phyloP scores from a whole-genome alignment of 164 flowering plant species.

The Macadamia integrifolia region DNA sequence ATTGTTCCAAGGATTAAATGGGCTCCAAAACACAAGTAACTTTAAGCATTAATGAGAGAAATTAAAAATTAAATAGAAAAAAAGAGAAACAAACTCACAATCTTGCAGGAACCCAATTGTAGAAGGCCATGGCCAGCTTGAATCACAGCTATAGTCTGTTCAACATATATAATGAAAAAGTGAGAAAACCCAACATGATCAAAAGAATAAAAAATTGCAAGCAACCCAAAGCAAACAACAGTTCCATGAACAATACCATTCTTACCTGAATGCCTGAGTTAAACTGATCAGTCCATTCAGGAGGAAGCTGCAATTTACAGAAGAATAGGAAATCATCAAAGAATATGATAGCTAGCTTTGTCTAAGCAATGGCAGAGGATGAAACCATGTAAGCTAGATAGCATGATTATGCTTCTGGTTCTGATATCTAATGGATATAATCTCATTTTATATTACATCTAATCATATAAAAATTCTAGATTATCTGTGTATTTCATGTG shows the following conservation, averaged over 20 bases:
- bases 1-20: slow-evolving; percentile 3
- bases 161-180: slow-evolving; percentile 8
- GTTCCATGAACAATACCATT: background rate
- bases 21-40: background rate
- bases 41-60: background rate
- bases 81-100: slow-evolving; percentile 56
- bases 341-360: background rate
- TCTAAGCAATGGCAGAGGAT: background rate
- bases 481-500: background rate
- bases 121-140: slow-evolving; percentile 99
- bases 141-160: slow-evolving; percentile 95
- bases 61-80: background rate
- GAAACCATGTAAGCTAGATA: background rate
- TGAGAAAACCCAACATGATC: background rate
- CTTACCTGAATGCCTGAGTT: slow-evolving; percentile 93
- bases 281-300: slow-evolving; percentile 99
- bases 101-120: slow-evolving; percentile 96
- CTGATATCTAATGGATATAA: background rate
- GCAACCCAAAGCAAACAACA: slow-evolving; percentile 8
- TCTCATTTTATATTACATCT: too few relatives aligned
- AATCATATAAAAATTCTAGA: too few relatives aligned
- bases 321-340: background rate
- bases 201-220: slow-evolving; percentile 4
- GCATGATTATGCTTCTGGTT: background rate
- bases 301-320: slow-evolving; percentile 68